Percentiles rank a stretch among this genome's conserved stretches.
Evolutionary conservation across 257 asterid genomes (phyloP).

Genomic region (Datura wrightii): DNA sequence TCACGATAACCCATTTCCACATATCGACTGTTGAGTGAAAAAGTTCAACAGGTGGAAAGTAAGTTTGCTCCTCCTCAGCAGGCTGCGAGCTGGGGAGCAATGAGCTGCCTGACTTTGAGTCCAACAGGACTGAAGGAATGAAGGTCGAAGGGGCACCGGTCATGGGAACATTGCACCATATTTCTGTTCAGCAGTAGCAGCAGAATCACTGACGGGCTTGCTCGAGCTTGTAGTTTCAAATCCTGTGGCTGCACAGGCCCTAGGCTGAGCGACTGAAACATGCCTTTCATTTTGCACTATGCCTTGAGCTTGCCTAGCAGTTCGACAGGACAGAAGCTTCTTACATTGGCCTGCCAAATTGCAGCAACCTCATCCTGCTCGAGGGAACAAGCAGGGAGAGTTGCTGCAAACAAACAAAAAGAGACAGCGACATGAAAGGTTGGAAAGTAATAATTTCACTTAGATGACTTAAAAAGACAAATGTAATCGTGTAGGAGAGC

Average conservation of each 20-base stretch:
- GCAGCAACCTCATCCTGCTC: constrained; percentile 25
- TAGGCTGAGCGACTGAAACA: background rate
- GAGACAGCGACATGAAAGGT: background rate
- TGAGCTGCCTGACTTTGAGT: constrained; percentile 6
- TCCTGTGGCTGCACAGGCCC: background rate
- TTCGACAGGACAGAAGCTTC: background rate
- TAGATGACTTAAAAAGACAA: background rate
- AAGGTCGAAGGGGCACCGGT: background rate
- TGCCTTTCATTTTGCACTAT: background rate
- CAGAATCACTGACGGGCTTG: constrained; percentile 5
- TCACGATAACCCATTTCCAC: constrained; percentile 5
- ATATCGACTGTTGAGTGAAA: background rate
- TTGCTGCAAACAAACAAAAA: background rate
- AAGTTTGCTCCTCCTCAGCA: background rate
- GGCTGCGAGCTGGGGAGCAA: background rate
- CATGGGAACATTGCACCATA: constrained; percentile 1
- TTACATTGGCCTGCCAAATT: constrained; percentile 25
- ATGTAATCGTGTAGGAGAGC: background rate
- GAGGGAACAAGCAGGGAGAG: background rate
- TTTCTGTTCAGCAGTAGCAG: background rate
- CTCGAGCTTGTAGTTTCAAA: constrained; percentile 5
- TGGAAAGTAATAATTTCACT: constrained; percentile 15
- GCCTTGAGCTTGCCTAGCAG: constrained; percentile 19
- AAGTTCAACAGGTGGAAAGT: background rate
- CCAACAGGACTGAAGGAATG: background rate